Conservation (phyloP, 345 rosid species). For the Erodium maritimum region DNA sequence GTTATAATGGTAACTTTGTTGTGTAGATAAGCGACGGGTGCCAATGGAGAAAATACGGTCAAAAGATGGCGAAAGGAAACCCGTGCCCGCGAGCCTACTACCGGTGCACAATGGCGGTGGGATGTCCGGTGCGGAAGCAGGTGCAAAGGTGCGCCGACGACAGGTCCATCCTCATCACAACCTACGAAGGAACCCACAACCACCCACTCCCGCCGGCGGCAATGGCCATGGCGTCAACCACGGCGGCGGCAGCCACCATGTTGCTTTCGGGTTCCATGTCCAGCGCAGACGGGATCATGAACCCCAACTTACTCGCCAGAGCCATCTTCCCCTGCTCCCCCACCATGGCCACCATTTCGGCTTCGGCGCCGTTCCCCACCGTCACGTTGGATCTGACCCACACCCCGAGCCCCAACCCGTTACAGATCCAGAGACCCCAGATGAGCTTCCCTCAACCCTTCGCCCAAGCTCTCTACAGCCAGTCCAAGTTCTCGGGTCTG, state of each 20-base stretch:
- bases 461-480: constrained; percentile 63
- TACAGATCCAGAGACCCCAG: constrained; percentile 32
- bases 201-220: constrained; percentile 94
- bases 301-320: constrained; percentile 68
- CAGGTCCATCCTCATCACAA: constrained; percentile 66
- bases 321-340: constrained; percentile 83
- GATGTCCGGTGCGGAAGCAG: constrained; percentile 97
- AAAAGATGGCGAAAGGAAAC: constrained; percentile 97
- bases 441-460: no score
- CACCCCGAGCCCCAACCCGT: constrained; percentile 42
- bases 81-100: constrained; percentile 96
- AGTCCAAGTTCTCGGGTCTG: constrained; percentile 80
- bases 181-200: constrained; percentile 89
- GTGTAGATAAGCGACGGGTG: constrained; percentile 74
- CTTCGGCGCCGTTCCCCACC: constrained; percentile 92
- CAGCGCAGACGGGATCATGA: constrained; percentile 80
- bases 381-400: constrained; percentile 91
- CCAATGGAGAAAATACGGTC: constrained; percentile 98
- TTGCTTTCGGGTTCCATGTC: constrained; percentile 87
- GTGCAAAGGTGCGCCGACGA: constrained; percentile 98
- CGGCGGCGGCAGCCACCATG: constrained; percentile 81
- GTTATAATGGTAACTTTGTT: no score
- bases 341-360: constrained; percentile 89
- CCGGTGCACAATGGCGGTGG: constrained; percentile 91
- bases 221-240: constrained; percentile 91